phyloP scores from a whole-genome alignment of 2,329 filamentous ascomycete genomes.

The Diaporthe citri region DNA sequence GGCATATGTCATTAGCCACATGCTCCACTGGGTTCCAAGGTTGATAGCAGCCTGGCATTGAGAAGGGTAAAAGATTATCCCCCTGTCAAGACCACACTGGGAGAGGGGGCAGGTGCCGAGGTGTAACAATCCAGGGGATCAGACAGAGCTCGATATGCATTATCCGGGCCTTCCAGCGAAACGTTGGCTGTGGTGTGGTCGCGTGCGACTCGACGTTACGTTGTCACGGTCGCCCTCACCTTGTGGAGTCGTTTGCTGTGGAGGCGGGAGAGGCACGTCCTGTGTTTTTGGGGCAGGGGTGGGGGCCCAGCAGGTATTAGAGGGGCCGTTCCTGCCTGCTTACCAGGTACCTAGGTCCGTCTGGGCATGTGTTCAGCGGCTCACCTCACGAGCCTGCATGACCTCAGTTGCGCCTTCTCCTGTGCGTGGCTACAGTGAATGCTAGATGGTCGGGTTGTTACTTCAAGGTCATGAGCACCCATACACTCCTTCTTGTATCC shows the following conservation, averaged over 20 bases:
- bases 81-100: background rate
- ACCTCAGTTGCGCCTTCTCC: slow-evolving; percentile 11
- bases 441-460: background rate
- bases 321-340: background rate
- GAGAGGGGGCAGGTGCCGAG: slow-evolving; percentile 14
- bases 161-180: background rate
- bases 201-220: slow-evolving; percentile 28
- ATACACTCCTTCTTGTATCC: slow-evolving; percentile 1
- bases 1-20: background rate
- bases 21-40: background rate
- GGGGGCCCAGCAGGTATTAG: background rate
- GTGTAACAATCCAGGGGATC: slow-evolving; percentile 25
- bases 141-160: slow-evolving; percentile 12
- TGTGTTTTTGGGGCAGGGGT: background rate
- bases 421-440: background rate
- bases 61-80: background rate
- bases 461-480: slow-evolving; percentile 4
- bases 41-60: slow-evolving; percentile 1
- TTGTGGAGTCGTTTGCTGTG: background rate
- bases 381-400: slow-evolving; percentile 3
- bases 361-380: slow-evolving; percentile 3
- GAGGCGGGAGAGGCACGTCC: background rate
- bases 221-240: slow-evolving; percentile 14
- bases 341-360: background rate
- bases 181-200: slow-evolving; percentile 16